phyloP scores from a whole-genome alignment of 1,284 basidiomycete species.

The Neolentinus lepideus region DNA sequence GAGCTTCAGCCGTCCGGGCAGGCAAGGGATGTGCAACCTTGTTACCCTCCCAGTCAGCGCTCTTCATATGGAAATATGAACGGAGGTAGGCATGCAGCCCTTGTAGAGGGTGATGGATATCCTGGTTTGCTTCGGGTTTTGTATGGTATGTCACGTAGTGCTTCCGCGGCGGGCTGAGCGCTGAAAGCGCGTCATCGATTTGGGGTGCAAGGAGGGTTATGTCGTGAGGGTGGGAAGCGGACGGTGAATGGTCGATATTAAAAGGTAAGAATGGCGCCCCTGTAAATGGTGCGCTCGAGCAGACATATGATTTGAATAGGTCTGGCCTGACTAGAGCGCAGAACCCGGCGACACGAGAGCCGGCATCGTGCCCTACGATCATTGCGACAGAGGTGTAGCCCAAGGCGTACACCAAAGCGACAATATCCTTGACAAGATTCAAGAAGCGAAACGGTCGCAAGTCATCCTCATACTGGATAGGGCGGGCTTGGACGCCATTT shows the following conservation, averaged over 20 bases:
- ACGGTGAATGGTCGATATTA: constrained; percentile 10
- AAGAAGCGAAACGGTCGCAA: constrained; percentile 40
- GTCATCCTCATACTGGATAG: constrained; percentile 38
- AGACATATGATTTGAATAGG: constrained; percentile 44
- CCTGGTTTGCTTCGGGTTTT: constrained; percentile 35
- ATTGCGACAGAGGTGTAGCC: constrained; percentile 38
- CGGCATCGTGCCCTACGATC: constrained; percentile 56
- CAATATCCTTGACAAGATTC: constrained; percentile 43
- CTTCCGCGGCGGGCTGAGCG: constrained; percentile 44
- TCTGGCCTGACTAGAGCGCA: constrained; percentile 49
- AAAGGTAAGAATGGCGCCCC: constrained; percentile 30
- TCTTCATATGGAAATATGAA: constrained; percentile 54
- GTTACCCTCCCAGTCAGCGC: constrained; percentile 43
- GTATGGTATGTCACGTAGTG: constrained; percentile 51
- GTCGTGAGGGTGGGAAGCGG: not conserved
- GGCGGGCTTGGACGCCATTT: constrained; percentile 7
- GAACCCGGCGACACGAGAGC: constrained; percentile 43
- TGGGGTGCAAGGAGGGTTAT: constrained; percentile 10
- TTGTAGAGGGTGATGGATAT: constrained; percentile 33
- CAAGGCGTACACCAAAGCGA: constrained; percentile 42
- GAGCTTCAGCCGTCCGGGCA: constrained; percentile 19
- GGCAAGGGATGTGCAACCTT: constrained; percentile 28
- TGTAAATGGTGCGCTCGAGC: constrained; percentile 53
- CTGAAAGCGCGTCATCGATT: constrained; percentile 24
- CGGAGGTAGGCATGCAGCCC: constrained; percentile 46